Evolutionary conservation across 139 green algal genomes (phyloP).

Genomic region (Auxenochlorella protothecoides): DNA sequence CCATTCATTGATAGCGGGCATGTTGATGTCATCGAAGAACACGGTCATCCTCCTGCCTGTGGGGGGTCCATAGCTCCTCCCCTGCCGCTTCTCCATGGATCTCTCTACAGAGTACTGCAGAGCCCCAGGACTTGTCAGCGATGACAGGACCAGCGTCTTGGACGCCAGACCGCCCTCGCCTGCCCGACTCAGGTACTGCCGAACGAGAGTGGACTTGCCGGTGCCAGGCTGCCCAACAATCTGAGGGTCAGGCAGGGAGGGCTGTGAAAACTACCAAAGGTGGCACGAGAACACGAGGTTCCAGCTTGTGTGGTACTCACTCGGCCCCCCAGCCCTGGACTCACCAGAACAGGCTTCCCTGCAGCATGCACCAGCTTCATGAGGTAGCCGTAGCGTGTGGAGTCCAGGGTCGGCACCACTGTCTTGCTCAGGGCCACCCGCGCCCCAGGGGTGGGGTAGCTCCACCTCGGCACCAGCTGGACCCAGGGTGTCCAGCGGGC

Average conservation of each 20-base stretch:
- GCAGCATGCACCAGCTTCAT: constrained; percentile 59
- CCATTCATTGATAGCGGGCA: constrained; percentile 92
- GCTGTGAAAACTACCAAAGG: too few species aligned
- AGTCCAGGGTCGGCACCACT: constrained; percentile 85
- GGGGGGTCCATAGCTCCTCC: constrained; percentile 82
- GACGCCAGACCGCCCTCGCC: constrained; percentile 46
- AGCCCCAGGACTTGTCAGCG: constrained; percentile 79
- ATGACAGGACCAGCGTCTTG: constrained; percentile 92
- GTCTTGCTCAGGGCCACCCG: constrained; percentile 33
- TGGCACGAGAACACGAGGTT: too few species aligned
- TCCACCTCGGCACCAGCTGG: constrained; percentile 64
- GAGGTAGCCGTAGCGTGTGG: constrained; percentile 73
- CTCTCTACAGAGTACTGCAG: constrained; percentile 72
- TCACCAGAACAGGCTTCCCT: constrained; percentile 33
- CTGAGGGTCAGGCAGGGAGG: constrained; percentile 16
- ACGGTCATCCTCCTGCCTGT: constrained; percentile 77
- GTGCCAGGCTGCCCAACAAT: constrained; percentile 85
- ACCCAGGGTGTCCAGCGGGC: constrained; percentile 68
- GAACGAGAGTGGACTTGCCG: constrained; percentile 79
- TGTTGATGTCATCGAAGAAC: constrained; percentile 89
- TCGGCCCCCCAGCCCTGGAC: neutral
- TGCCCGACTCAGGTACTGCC: constrained; percentile 68
- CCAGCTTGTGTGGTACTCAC: too few species aligned
- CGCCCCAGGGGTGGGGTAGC: constrained; percentile 58
- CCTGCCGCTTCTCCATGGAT: constrained; percentile 86